phyloP scores from a whole-genome alignment of 2,329 filamentous ascomycete genomes.

The Colletotrichum brevisporum region DNA sequence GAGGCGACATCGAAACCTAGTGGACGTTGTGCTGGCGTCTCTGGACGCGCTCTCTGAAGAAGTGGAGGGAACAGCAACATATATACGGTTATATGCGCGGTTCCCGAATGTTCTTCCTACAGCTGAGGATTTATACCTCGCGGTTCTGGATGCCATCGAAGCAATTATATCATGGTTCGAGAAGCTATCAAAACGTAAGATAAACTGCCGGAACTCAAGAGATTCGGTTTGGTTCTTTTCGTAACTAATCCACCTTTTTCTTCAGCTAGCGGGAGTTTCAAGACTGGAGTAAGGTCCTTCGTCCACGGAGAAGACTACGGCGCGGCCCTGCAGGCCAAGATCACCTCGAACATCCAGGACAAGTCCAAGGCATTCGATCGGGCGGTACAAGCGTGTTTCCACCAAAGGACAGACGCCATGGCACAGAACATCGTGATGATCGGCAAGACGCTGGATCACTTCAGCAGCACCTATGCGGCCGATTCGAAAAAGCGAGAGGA shows the following conservation, averaged over 20 bases:
- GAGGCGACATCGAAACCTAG: not conserved
- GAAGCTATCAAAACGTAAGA: not conserved
- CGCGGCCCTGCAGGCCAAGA: not conserved
- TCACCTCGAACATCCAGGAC: slow-evolving; percentile 1
- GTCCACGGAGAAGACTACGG: not conserved
- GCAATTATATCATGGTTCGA: not conserved
- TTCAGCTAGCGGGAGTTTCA: not conserved
- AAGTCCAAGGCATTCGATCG: slow-evolving; percentile 3
- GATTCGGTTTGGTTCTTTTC: too few species aligned
- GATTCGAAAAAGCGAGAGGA: not conserved
- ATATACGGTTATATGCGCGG: not conserved
- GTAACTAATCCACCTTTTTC: too few species aligned
- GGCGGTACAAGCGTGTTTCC: not conserved
- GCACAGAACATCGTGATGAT: not conserved
- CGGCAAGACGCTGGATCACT: not conserved
- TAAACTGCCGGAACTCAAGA: too few species aligned
- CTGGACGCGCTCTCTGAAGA: slow-evolving; percentile 5
- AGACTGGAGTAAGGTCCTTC: not conserved
- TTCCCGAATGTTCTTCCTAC: not conserved
- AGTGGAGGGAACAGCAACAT: not conserved
- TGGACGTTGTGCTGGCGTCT: not conserved
- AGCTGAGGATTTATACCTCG: not conserved
- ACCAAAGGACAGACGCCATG: not conserved
- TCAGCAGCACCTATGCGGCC: not conserved
- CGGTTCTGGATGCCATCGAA: not conserved